A percentile compares a stretch with the other conserved stretches of the same genome.
Conservation (phyloP, 352 stramenopile genomes). For the Pilasporangium apinafurcum region DNA sequence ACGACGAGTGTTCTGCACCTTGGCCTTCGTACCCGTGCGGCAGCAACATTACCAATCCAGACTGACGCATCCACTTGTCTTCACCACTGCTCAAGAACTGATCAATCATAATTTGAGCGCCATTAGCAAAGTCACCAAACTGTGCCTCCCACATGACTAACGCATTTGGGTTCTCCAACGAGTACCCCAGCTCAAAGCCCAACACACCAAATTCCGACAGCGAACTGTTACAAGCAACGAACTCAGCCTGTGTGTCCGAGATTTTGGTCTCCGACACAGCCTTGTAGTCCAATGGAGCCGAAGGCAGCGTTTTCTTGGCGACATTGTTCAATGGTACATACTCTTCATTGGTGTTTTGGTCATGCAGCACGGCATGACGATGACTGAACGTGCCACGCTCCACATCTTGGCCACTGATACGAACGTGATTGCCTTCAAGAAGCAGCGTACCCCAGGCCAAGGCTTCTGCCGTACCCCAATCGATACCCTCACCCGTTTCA, state of each 20-base stretch:
- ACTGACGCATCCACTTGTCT: constrained; percentile 96
- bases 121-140: constrained; percentile 97
- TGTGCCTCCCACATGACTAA: constrained; percentile 94
- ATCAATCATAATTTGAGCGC: constrained; percentile 97
- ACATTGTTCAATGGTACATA: constrained; percentile 93
- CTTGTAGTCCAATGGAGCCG: constrained; percentile 25
- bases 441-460: constrained; percentile 94
- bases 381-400: constrained; percentile 91
- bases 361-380: constrained; percentile 92
- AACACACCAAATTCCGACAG: constrained; percentile 95
- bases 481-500: constrained; percentile 82
- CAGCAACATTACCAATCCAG: constrained; percentile 91
- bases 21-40: constrained; percentile 96
- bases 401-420: constrained; percentile 93
- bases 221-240: constrained; percentile 92
- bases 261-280: constrained; percentile 4
- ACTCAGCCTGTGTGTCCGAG: constrained; percentile 86
- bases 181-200: constrained; percentile 94
- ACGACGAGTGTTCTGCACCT: constrained; percentile 94
- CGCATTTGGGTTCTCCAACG: constrained; percentile 94
- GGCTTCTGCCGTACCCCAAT: constrained; percentile 96
- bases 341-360: constrained; percentile 92
- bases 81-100: constrained; percentile 95
- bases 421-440: constrained; percentile 87
- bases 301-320: constrained; percentile 46